A percentile compares a stretch with the other conserved stretches of the same genome.
These are phyloP conservation scores for Helminthosporium solani DNA, from an alignment of 2,329 filamentous ascomycete genomes.

Conservation along the genomic window DNA sequence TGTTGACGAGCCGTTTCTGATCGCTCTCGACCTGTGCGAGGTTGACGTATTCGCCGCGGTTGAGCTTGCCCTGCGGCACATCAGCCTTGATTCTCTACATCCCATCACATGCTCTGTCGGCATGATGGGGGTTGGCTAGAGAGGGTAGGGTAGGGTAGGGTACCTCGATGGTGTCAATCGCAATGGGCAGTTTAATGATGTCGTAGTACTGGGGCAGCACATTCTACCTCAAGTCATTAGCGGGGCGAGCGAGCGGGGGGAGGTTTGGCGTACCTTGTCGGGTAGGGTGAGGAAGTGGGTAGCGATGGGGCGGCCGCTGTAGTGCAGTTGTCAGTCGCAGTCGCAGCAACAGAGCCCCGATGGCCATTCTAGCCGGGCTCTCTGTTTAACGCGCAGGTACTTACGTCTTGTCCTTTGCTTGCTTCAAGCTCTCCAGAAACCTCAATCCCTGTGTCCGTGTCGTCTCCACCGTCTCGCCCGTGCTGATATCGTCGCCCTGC, in stretches of 20 bases:
- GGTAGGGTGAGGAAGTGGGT: constrained; percentile 74
- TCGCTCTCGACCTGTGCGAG: constrained; percentile 79
- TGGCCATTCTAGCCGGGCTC: too few species aligned
- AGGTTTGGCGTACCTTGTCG: constrained; percentile 47
- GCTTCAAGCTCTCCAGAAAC: constrained; percentile 73
- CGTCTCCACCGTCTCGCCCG: constrained; percentile 59
- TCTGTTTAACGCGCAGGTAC: constrained; percentile 29
- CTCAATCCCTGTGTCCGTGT: constrained; percentile 70
- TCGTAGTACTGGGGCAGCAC: constrained; percentile 75
- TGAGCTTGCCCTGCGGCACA: constrained; percentile 59
- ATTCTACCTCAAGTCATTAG: constrained; percentile 44
- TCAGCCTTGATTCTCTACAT: constrained; percentile 16
- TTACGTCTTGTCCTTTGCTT: constrained; percentile 80
- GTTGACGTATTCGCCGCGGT: constrained; percentile 65
- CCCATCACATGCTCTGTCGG: not conserved
- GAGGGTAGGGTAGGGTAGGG: constrained; percentile 10
- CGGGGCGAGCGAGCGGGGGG: constrained; percentile 7
- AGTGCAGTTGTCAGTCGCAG: constrained; percentile 33
- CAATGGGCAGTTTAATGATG: constrained; percentile 74
- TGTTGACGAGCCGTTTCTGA: constrained; percentile 83
- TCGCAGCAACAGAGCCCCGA: not conserved
- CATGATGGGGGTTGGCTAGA: not conserved
- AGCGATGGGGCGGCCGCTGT: constrained; percentile 68
- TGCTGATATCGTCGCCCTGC: constrained; percentile 19
- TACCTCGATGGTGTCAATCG: constrained; percentile 72